Base-by-base conservation (phyloP, 2,329 filamentous ascomycete species). In the Aspergillus thermomutatus region DNA sequence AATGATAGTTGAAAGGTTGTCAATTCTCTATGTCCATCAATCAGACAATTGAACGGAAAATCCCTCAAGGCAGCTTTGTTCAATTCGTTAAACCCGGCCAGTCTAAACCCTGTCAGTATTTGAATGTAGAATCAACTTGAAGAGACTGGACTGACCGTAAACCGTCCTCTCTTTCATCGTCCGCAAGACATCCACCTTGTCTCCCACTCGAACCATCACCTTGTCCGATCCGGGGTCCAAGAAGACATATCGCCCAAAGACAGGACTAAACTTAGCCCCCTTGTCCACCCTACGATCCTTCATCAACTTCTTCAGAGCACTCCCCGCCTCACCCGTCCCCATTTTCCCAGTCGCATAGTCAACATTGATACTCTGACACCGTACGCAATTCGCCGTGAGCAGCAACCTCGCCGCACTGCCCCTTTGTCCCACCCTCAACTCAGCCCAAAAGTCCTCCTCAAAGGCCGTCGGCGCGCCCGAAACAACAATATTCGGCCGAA, bases 201-300 rank as follows among this genome's bases (percentile, higher is more conserved):
- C 82, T 1, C 85, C 85, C 37, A 87, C 78, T 2, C 70, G 71
- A 50, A 88, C 72, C 49, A 66, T 63, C n/a, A 71, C 65, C 17
- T 70, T 71, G 31, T 68, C 67, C 10, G 69, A 72, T 21, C 64
- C 67, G 19, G 63, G 64, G 25, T 71, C 72, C 45, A 88, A 71
- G 68, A 90, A 91, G 0, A 81, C 87, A 73, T 91, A 91, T 47
- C 88, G 79, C 9, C 89, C 89, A 78, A 92, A 92, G 8, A 90
- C 79, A 11, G 89, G 88, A 57, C 81, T 83, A 69, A 84, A 90
- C 68, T 84, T 88, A 34, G 77, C 77, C 0, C 89, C 89, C n/a
- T 69, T 61, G 67, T 92, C 89, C 6, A 92, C 87, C 55, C 88
- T 80, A 21, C 89, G 80, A 71, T 91, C 87, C 52, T 79, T 82